Evolutionary conservation across 192 early-diverging fungal species (phyloP), one percentile per base, ranked within the genome.

Genomic region (Oehlia diaphana): DNA sequence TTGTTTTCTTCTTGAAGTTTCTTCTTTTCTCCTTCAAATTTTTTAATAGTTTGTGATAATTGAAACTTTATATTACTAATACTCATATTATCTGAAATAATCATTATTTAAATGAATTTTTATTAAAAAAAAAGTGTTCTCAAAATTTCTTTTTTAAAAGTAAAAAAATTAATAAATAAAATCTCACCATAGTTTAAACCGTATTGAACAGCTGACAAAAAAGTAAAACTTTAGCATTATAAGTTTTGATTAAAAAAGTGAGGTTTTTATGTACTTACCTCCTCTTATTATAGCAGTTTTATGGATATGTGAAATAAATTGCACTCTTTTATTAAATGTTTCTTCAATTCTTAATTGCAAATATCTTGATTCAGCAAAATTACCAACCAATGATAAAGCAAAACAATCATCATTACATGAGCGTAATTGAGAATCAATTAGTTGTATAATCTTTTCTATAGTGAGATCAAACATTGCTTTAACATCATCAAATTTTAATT

Each of bases 201-300:
- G 8, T 58, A 58, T 58, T 58, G 16, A 6, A 58, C 16, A 58
- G 53, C 53, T 58, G n/a, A 58, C 6, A 16, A 16, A 58, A 21
- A 21, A 5, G 13, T 19, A 19, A 14, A 58, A 19, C 5, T 16
- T 58, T 6, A 58, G 19, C 16, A 21, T 58, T 1, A 58, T 58
- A 0, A 21, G 3, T 58, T 5, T 58, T 3, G 9, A 58, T 16
- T 58, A 5, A 19, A 58, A 58, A 4, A 21, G 0, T 0, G 0
- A 50, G 9, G 1, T 12, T 58, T 58, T 16, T 19, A 5, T 16
- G 9, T n/a, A 6, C 53, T 21, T 58, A 58, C 53, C 89, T 0
- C 89, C 89, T 72, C 83, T 82, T 16, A 88, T 85, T n/a, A 88
- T 87, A n/a, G 86, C 86, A 26, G 85, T 44, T 64, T 86, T 84